A percentile compares a stretch with the other conserved stretches of the same genome.
phyloP scores from a whole-genome alignment of 1,284 basidiomycete species.

The Marasmius fiardii region DNA sequence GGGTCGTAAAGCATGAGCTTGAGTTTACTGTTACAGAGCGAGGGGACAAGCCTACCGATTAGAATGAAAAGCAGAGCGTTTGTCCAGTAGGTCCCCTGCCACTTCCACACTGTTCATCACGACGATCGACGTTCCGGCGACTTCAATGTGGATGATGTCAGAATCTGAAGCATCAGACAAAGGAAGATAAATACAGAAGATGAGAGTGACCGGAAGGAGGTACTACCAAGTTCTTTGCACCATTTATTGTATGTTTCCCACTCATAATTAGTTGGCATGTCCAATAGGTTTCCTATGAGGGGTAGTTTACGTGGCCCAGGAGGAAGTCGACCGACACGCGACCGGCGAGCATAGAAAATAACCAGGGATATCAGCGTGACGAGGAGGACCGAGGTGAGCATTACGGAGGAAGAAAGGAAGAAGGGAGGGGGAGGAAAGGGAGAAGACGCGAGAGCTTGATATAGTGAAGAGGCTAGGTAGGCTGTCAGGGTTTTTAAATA shows the following conservation, averaged over 20 bases:
- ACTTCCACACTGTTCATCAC: constrained; percentile 12
- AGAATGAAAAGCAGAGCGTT: constrained; percentile 13
- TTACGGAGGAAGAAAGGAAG: not conserved
- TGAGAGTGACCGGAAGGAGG: too few relatives aligned
- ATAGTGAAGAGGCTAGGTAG: not conserved
- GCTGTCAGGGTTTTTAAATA: not conserved
- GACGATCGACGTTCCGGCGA: constrained; percentile 14
- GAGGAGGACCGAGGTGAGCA: not conserved
- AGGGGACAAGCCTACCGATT: constrained; percentile 8
- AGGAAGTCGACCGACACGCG: constrained; percentile 8
- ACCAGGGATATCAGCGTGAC: not conserved
- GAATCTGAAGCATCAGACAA: constrained; percentile 4
- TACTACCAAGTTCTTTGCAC: constrained; percentile 12
- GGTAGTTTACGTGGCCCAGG: constrained; percentile 13
- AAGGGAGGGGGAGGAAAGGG: not conserved
- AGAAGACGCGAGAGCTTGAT: not conserved
- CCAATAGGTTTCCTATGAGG: constrained; percentile 12
- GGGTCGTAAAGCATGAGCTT: constrained; percentile 10
- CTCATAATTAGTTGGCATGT: constrained; percentile 13
- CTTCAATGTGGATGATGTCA: constrained; percentile 14
- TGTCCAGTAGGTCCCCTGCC: constrained; percentile 13
- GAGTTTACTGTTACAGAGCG: not conserved
- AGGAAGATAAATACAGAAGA: not conserved
- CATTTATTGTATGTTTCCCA: constrained; percentile 13
- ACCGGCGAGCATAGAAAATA: constrained; percentile 1